phyloP scores from a whole-genome alignment of 106 monocot genomes.

The Xerophyta viscosa region DNA sequence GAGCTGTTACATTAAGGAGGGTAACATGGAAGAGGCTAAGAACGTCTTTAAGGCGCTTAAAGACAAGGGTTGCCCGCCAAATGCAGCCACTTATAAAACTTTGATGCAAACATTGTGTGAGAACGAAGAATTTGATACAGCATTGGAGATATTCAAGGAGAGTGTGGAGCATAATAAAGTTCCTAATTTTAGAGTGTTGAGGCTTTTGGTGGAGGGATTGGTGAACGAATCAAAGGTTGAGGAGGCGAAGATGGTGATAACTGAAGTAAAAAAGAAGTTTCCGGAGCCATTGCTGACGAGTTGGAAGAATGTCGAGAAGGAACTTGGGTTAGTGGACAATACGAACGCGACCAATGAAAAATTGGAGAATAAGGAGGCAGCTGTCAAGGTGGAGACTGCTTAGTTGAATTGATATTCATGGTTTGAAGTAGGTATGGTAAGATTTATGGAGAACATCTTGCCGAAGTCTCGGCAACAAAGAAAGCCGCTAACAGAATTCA shows the following conservation, averaged over 20 bases:
- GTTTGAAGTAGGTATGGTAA: no score
- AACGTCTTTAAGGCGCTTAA: conserved; percentile 30
- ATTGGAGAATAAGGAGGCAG: no score
- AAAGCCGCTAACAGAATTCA: no score
- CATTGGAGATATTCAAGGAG: conserved; percentile 43
- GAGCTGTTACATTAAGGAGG: conserved; percentile 43
- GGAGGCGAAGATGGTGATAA: conserved; percentile 49
- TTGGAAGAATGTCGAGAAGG: conserved; percentile 37
- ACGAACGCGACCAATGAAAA: not conserved
- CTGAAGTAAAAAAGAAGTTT: conserved; percentile 46
- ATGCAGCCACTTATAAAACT: conserved; percentile 38
- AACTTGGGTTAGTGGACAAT: not conserved
- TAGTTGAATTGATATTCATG: no score
- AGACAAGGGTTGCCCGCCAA: conserved; percentile 29
- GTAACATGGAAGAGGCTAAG: conserved; percentile 53
- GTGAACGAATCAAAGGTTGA: conserved; percentile 34
- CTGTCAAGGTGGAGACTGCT: no score
- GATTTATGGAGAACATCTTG: no score
- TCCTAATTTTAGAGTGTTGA: conserved; percentile 59
- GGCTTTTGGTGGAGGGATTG: conserved; percentile 58
- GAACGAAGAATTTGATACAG: conserved; percentile 50
- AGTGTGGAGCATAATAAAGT: conserved; percentile 46
- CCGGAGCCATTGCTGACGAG: conserved; percentile 27
- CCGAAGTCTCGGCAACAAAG: no score
- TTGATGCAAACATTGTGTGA: conserved; percentile 38